phyloP scores from a whole-genome alignment of 768 basidiomycete species.

The Leccinum variicolor region DNA sequence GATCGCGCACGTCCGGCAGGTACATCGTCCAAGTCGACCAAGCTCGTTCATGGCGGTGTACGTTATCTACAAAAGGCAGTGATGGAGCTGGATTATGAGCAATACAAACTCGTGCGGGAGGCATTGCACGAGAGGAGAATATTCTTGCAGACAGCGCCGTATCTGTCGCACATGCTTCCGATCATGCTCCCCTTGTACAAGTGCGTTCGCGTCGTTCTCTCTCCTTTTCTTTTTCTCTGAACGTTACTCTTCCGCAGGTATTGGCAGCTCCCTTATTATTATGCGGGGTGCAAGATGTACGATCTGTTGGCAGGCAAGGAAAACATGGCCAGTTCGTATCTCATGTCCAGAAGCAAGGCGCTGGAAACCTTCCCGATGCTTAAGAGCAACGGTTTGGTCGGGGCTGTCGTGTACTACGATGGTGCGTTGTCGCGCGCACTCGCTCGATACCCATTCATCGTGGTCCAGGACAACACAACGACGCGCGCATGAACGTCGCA shows the following conservation, averaged over 20 bases:
- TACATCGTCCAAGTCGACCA: constrained; percentile 95
- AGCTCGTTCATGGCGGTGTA: constrained; percentile 97
- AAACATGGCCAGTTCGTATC: constrained; percentile 94
- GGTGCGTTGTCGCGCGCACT: constrained; percentile 43
- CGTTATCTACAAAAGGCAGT: constrained; percentile 97
- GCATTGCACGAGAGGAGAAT: constrained; percentile 90
- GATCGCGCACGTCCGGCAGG: constrained; percentile 41
- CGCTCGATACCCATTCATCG: background rate
- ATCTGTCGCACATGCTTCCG: constrained; percentile 88
- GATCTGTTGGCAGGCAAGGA: constrained; percentile 92
- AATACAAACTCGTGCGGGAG: constrained; percentile 94
- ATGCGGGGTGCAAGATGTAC: constrained; percentile 93
- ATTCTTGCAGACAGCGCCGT: constrained; percentile 94
- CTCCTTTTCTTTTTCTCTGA: constrained; percentile 1
- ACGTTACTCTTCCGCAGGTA: constrained; percentile 44
- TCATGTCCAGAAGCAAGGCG: constrained; percentile 93
- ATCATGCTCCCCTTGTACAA: constrained; percentile 98
- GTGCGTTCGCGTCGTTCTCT: constrained; percentile 34
- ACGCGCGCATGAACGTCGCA: constrained; percentile 97
- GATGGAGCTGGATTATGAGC: constrained; percentile 93
- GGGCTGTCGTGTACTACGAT: constrained; percentile 96
- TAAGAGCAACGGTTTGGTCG: constrained; percentile 86
- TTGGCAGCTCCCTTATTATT: constrained; percentile 98
- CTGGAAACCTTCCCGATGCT: constrained; percentile 96
- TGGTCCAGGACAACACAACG: constrained; percentile 87